Evolutionary conservation across 2,329 filamentous ascomycete species (phyloP).

Genomic region (Penicillium sp.): DNA sequence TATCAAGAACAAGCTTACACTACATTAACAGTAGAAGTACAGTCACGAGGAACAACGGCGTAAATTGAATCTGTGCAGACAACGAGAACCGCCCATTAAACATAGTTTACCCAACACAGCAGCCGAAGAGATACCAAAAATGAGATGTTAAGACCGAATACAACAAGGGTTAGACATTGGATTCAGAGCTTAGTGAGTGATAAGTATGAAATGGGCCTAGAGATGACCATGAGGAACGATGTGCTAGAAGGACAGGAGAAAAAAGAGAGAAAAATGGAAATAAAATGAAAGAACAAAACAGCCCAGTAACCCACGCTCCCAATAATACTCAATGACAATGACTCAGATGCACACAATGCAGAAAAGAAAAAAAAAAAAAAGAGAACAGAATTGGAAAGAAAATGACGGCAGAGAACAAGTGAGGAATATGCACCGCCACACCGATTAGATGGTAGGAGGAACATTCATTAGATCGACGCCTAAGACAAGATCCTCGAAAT

Average conservation of each 20-base stretch:
- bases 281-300: slow-evolving; percentile 22
- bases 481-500: background rate
- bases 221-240: slow-evolving; percentile 28
- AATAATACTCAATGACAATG: slow-evolving; percentile 32
- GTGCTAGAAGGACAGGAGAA: slow-evolving; percentile 27
- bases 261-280: slow-evolving; percentile 21
- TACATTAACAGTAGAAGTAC: background rate
- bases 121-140: background rate
- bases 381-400: slow-evolving; percentile 9
- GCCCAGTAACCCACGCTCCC: slow-evolving; percentile 28
- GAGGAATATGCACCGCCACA: slow-evolving; percentile 10
- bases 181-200: slow-evolving; percentile 17
- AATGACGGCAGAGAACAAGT: slow-evolving; percentile 13
- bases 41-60: background rate
- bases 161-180: slow-evolving; percentile 12
- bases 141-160: background rate
- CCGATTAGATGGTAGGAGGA: slow-evolving; percentile 12
- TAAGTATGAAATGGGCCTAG: slow-evolving; percentile 22
- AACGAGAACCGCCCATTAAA: background rate
- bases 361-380: slow-evolving; percentile 20
- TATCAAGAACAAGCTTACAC: background rate
- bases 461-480: slow-evolving; percentile 25
- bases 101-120: background rate
- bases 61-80: background rate
- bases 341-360: slow-evolving; percentile 28